Percentiles rank a stretch among this genome's conserved stretches.
Evolutionary conservation across 2,329 filamentous ascomycete genomes (phyloP).

Genomic region (Fusarium musae): DNA sequence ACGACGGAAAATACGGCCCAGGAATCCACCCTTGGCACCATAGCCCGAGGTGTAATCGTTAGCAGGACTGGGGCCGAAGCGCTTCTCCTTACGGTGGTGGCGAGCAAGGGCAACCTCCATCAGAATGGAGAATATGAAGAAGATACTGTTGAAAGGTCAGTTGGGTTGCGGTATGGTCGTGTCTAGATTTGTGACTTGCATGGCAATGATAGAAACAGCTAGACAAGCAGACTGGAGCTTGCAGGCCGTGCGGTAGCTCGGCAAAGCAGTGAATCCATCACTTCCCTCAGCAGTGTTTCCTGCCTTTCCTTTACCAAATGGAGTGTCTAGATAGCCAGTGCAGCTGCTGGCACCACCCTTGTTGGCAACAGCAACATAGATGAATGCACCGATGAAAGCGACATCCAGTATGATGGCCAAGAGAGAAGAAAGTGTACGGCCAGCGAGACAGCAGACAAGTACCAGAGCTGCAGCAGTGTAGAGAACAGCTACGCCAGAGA

Average conservation of each 20-base stretch:
- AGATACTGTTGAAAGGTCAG: conserved; percentile 60
- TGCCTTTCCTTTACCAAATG: conserved; percentile 73
- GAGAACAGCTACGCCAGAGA: conserved; percentile 78
- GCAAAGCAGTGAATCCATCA: conserved; percentile 60
- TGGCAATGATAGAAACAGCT: conserved; percentile 80
- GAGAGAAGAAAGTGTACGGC: conserved; percentile 76
- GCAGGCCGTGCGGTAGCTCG: conserved; percentile 69
- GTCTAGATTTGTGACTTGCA: conserved; percentile 59
- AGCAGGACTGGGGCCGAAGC: conserved; percentile 65
- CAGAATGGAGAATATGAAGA: conserved; percentile 79
- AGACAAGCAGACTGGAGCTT: conserved; percentile 80
- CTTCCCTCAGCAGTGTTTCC: conserved; percentile 59
- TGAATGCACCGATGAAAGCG: conserved; percentile 79
- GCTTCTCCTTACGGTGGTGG: conserved; percentile 79
- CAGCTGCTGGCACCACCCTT: conserved; percentile 75
- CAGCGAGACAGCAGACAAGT: conserved; percentile 82
- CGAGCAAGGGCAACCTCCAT: conserved; percentile 75
- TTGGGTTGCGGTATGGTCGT: background rate
- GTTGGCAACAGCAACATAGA: conserved; percentile 83
- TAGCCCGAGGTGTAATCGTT: conserved; percentile 70
- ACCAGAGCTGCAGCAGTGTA: conserved; percentile 80
- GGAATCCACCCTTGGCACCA: conserved; percentile 49
- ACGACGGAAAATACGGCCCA: conserved; percentile 49
- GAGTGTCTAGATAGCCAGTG: conserved; percentile 68
- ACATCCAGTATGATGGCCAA: conserved; percentile 81